These are phyloP conservation scores for Acanthamoeba sp. DNA, from an alignment of 208 protist species.

Conservation along the genomic window DNA sequence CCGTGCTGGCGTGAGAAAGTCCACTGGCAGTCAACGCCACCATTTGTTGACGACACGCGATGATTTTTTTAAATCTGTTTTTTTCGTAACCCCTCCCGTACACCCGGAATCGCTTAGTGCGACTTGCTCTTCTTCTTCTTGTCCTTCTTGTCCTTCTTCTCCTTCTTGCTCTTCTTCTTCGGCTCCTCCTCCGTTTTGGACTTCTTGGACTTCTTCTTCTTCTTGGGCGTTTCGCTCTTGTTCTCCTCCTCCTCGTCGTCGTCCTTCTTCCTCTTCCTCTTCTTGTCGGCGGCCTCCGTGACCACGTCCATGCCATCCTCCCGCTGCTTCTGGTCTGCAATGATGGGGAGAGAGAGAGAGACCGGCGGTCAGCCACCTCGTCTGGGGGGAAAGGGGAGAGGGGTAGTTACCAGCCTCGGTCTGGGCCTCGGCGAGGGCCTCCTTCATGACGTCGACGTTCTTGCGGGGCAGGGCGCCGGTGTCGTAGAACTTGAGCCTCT, in stretches of 20 bases:
- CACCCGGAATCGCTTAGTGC: background rate
- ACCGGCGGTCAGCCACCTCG: background rate
- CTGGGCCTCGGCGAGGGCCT: slow-evolving; percentile 92
- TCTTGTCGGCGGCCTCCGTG: background rate
- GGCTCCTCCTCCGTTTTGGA: background rate
- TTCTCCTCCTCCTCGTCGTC: background rate
- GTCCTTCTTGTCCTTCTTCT: slow-evolving; percentile 26
- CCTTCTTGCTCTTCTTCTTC: slow-evolving; percentile 24
- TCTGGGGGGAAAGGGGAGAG: background rate
- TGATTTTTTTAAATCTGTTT: background rate
- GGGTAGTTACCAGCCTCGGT: slow-evolving; percentile 9
- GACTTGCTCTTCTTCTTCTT: background rate
- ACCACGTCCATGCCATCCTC: slow-evolving; percentile 81
- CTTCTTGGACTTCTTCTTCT: slow-evolving; percentile 7
- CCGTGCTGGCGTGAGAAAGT: background rate
- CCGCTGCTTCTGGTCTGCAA: slow-evolving; percentile 72
- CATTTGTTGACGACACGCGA: too few relatives aligned
- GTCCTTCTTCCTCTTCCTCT: slow-evolving; percentile 14
- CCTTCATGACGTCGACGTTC: slow-evolving; percentile 97
- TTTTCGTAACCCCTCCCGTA: background rate
- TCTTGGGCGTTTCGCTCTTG: background rate
- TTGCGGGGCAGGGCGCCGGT: slow-evolving; percentile 92
- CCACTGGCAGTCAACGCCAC: background rate
- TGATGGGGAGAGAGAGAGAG: background rate
- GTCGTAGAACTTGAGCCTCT: slow-evolving; percentile 98